Evolutionary conservation across 345 rosid genomes (phyloP), one percentile per base, ranked within the genome.

Genomic region (Citrus sinensis): DNA sequence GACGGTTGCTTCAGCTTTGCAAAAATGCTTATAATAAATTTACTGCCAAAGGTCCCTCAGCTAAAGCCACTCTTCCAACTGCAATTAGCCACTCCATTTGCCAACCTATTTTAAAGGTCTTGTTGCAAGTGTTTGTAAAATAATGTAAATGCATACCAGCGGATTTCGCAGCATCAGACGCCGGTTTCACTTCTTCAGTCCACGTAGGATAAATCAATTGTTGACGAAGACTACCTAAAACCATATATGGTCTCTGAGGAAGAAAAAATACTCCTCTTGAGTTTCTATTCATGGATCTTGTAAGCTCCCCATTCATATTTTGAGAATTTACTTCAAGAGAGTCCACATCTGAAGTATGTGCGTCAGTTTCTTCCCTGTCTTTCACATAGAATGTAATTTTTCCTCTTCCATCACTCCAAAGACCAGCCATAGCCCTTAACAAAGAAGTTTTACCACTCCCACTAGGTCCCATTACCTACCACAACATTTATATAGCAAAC

Each of bases 221-320:
- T 81, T 93, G 94, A 75, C 99, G 97, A 82, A 95, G 91, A 40
- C 97, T 88, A 83, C 99, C 99, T 78, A 95, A 86, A 83, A 87
- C 97, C 99, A 95, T 95, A 85, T 95, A 95, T 30, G 98, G 99
- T 72, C 94, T 93, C 82, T 95, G 99, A 71, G 99, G 99, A 85
- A 95, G 97, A 73, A 95, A 95, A 81, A 95, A 88, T 75, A 87
- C 70, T 46, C 85, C 87, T 80, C 86, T 87, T 22, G 90, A 72
- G 25, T 82, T 88, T 83, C 84, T 84, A 34, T 67, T 77, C 27
- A 27, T 64, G 22, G 76, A 79, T 60, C 74, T 79, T 62, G 76
- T 87, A 74, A 86, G 77, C 69, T 87, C 82, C 75, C 40, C 70
- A 66, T 71, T 54, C 35, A 8, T 67, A 75, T 27, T 68, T 70